Conservation (phyloP, 768 basidiomycete species). For the Dentipellis fragilis region DNA sequence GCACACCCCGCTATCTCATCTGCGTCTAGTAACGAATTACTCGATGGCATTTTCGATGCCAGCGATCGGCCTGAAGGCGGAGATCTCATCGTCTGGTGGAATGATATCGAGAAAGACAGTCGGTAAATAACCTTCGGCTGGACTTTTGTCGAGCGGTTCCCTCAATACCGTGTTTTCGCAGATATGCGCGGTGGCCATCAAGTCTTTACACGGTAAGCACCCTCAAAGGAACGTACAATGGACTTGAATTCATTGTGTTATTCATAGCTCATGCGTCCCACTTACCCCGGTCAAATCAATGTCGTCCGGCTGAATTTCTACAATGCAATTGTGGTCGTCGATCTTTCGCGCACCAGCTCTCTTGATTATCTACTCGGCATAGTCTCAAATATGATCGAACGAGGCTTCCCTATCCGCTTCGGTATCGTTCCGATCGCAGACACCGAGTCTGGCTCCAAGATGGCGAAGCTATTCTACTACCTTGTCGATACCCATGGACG, state of each 20-base stretch:
- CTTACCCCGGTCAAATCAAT: conserved; percentile 73
- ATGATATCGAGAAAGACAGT: conserved; percentile 79
- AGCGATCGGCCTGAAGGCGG: conserved; percentile 80
- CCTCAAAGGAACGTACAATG: background rate
- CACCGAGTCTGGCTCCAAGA: conserved; percentile 28
- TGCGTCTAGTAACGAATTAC: conserved; percentile 35
- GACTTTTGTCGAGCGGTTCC: background rate
- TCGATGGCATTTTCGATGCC: conserved; percentile 82
- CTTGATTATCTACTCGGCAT: conserved; percentile 55
- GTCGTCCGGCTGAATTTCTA: conserved; percentile 68
- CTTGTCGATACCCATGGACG: conserved; percentile 4
- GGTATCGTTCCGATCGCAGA: conserved; percentile 74
- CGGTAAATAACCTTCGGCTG: conserved; percentile 31
- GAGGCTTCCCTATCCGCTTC: conserved; percentile 71
- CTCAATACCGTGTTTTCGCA: conserved; percentile 13
- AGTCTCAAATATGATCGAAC: conserved; percentile 59
- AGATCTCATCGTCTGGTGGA: conserved; percentile 73
- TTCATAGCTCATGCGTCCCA: conserved; percentile 60
- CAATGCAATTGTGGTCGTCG: conserved; percentile 75
- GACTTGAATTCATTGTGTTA: conserved; percentile 5
- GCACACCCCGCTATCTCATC: conserved; percentile 52
- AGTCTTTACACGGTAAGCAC: conserved; percentile 36
- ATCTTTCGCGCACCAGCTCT: conserved; percentile 55
- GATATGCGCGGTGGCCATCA: conserved; percentile 43
- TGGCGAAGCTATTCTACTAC: conserved; percentile 27